These are phyloP conservation scores for Jacaranda copaia DNA, from an alignment of 257 asterid species.

Conservation along the genomic window DNA sequence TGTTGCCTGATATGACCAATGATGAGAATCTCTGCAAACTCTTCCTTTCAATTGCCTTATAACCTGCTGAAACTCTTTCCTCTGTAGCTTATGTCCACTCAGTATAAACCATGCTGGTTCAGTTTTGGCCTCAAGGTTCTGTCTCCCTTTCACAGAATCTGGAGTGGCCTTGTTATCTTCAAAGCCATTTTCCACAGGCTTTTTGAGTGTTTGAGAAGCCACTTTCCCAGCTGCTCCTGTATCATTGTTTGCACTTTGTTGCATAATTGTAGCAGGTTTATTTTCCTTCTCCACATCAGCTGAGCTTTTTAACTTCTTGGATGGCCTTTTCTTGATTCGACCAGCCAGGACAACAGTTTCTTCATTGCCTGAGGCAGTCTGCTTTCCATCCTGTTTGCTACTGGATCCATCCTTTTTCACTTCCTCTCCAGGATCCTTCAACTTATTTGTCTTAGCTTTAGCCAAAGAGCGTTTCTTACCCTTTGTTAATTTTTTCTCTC, in stretches of 20 bases:
- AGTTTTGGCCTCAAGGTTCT: constrained; percentile 28
- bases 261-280: constrained; percentile 33
- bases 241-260: constrained; percentile 37
- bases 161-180: constrained; percentile 30
- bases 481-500: constrained; percentile 40
- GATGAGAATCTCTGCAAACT: constrained; percentile 88
- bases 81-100: constrained; percentile 82
- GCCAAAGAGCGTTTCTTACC: constrained; percentile 54
- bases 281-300: constrained; percentile 61
- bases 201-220: constrained; percentile 36
- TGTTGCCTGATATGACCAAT: constrained; percentile 97
- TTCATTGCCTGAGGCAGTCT: constrained; percentile 34
- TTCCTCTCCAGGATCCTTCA: constrained; percentile 36
- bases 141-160: constrained; percentile 24
- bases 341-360: constrained; percentile 37
- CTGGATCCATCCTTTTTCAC: constrained; percentile 18
- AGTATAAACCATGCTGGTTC: constrained; percentile 75
- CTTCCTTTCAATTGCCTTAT: constrained; percentile 73
- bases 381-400: constrained; percentile 39
- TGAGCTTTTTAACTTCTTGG: constrained; percentile 53
- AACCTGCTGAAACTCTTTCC: constrained; percentile 86
- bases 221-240: constrained; percentile 32
- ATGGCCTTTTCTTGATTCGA: constrained; percentile 40
- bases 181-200: constrained; percentile 32
- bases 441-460: constrained; percentile 44